Conservation (phyloP, 2,329 filamentous ascomycete species). For the Hypoxylon sp. region DNA sequence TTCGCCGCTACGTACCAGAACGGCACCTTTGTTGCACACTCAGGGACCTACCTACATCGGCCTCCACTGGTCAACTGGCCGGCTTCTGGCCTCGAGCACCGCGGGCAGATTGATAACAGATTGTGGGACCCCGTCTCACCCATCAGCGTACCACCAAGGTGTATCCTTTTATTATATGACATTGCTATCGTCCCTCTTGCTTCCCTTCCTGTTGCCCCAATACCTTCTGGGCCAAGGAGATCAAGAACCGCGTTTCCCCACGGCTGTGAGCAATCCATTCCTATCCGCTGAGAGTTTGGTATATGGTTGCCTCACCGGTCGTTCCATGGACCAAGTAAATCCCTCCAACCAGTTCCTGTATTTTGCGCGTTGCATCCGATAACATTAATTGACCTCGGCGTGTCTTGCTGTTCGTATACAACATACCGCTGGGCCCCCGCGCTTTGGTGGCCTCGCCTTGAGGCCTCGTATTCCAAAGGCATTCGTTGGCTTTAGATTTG, state of each 20-base stretch:
- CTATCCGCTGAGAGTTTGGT: slow-evolving; percentile 18
- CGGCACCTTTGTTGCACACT: slow-evolving; percentile 27
- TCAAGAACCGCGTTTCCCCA: slow-evolving; percentile 19
- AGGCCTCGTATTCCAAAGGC: slow-evolving; percentile 44
- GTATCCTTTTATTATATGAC: slow-evolving; percentile 36
- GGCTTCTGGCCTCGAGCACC: slow-evolving; percentile 31
- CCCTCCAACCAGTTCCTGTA: slow-evolving; percentile 45
- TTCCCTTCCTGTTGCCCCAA: slow-evolving; percentile 26
- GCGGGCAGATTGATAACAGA: slow-evolving; percentile 43
- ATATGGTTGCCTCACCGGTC: slow-evolving; percentile 42
- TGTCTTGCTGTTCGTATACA: slow-evolving; percentile 34
- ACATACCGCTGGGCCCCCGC: slow-evolving; percentile 27
- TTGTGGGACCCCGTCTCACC: slow-evolving; percentile 41
- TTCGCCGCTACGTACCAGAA: slow-evolving; percentile 19
- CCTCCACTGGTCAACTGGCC: slow-evolving; percentile 30
- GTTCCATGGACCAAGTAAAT: slow-evolving; percentile 55
- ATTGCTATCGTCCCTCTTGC: slow-evolving; percentile 27
- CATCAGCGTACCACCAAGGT: slow-evolving; percentile 33
- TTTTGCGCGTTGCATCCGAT: slow-evolving; percentile 50
- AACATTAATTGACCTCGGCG: slow-evolving; percentile 45
- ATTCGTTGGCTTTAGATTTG: slow-evolving; percentile 29
- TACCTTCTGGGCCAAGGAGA: slow-evolving; percentile 21
- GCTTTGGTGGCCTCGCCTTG: slow-evolving; percentile 32
- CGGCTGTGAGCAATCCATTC: slow-evolving; percentile 26
- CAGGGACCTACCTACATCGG: slow-evolving; percentile 33